Evolutionary conservation across 208 protist genomes (phyloP).

Genomic region (Herpetomonas muscarum): DNA sequence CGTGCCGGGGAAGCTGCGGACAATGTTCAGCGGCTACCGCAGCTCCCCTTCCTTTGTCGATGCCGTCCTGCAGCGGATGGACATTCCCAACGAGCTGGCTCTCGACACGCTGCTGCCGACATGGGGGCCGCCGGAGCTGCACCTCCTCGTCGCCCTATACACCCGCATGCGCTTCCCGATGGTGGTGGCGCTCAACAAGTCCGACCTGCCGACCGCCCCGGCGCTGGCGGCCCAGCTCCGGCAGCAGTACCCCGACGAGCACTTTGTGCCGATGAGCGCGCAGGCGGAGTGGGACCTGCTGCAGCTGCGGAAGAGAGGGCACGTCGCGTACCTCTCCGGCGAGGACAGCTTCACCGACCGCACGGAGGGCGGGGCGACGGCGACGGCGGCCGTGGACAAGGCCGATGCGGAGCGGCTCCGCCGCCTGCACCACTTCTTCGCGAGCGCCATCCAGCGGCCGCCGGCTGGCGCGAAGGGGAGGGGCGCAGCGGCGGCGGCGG

Average conservation of each 20-base stretch:
- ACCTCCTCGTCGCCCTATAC: constrained; percentile 89
- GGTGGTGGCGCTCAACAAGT: constrained; percentile 92
- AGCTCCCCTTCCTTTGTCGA: constrained; percentile 71
- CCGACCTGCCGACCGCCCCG: constrained; percentile 58
- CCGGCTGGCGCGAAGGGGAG: background rate
- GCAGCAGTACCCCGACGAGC: constrained; percentile 59
- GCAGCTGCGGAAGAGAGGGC: constrained; percentile 41
- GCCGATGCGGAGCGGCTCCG: constrained; percentile 21
- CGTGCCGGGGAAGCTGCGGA: constrained; percentile 67
- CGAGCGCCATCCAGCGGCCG: background rate
- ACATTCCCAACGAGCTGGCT: constrained; percentile 38
- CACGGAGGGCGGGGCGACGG: constrained; percentile 10
- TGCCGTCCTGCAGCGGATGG: constrained; percentile 48
- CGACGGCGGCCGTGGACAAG: constrained; percentile 17
- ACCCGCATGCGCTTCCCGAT: constrained; percentile 89
- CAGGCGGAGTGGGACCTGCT: constrained; percentile 76
- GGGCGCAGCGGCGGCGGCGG: background rate
- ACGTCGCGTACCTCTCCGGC: constrained; percentile 62
- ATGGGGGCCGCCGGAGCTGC: constrained; percentile 77
- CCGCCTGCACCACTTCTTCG: constrained; percentile 31
- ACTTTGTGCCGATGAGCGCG: constrained; percentile 74
- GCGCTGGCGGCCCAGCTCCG: constrained; percentile 38
- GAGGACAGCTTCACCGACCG: constrained; percentile 17
- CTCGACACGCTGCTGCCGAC: constrained; percentile 23
- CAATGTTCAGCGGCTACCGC: constrained; percentile 92